These are phyloP conservation scores for Melampsora medusae DNA, from an alignment of 1,284 basidiomycete genomes.

Conservation along the genomic window DNA sequence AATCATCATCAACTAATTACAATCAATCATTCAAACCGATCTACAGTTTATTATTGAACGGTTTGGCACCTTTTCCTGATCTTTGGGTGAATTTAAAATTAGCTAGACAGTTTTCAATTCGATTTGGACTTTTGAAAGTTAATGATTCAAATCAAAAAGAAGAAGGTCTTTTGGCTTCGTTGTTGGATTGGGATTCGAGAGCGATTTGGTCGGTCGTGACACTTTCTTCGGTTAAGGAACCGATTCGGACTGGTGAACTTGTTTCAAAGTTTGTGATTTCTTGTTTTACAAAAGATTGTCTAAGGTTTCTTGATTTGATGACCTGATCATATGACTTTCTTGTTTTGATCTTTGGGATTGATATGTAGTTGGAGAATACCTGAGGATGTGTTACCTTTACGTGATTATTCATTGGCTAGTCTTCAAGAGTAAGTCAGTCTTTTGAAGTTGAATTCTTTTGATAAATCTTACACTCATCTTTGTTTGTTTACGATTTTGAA, in stretches of 20 bases:
- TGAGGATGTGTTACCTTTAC: neutral
- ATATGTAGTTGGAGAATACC: neutral
- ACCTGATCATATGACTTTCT: neutral
- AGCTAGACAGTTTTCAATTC: neutral
- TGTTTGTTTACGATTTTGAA: too few relatives aligned
- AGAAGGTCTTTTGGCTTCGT: neutral
- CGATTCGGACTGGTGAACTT: neutral
- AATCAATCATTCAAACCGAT: neutral
- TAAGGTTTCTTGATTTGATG: neutral
- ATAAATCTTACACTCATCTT: neutral
- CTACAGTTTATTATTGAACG: neutral
- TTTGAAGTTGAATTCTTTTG: too few relatives aligned
- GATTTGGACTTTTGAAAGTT: neutral
- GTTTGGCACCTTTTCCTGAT: conserved; percentile 2
- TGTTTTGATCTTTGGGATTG: neutral
- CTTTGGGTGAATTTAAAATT: neutral
- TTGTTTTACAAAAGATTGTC: neutral
- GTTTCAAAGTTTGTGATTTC: conserved; percentile 5
- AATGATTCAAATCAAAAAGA: neutral
- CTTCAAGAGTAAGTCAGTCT: neutral
- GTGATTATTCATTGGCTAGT: neutral
- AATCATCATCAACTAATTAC: neutral
- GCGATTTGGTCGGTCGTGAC: neutral
- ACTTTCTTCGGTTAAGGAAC: neutral
- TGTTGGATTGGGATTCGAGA: neutral